Conservation (phyloP, 2,329 filamentous ascomycete species). For the Penicillium sp. region DNA sequence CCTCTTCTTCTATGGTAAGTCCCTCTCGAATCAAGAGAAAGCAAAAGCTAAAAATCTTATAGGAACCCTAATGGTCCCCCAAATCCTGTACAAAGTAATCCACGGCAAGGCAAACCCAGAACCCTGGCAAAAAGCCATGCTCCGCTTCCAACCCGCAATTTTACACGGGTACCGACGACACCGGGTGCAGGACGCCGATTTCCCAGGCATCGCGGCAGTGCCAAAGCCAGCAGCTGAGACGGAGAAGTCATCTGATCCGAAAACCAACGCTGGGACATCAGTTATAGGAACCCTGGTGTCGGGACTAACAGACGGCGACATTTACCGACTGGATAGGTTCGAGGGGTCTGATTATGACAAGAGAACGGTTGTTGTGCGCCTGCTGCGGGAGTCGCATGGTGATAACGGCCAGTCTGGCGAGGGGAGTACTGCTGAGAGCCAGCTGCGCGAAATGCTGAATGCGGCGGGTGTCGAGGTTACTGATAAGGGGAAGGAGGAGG, state of each 20-base stretch:
- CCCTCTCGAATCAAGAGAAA: neutral
- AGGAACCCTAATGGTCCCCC: slow-evolving; percentile 74
- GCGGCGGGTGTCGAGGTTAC: slow-evolving; percentile 55
- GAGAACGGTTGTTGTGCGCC: slow-evolving; percentile 47
- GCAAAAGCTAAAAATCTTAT: slow-evolving; percentile 1
- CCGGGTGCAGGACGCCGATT: slow-evolving; percentile 69
- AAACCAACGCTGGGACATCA: slow-evolving; percentile 33
- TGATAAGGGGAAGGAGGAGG: slow-evolving; percentile 39
- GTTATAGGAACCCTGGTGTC: slow-evolving; percentile 76
- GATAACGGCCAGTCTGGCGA: slow-evolving; percentile 7
- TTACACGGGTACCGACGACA: slow-evolving; percentile 70
- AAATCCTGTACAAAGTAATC: slow-evolving; percentile 82
- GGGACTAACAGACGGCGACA: slow-evolving; percentile 74
- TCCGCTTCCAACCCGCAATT: slow-evolving; percentile 73
- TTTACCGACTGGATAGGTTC: slow-evolving; percentile 74
- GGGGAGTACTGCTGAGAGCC: slow-evolving; percentile 32
- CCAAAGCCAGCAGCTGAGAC: neutral
- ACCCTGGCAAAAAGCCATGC: slow-evolving; percentile 52
- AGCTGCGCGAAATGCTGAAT: slow-evolving; percentile 42
- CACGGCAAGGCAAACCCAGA: slow-evolving; percentile 59
- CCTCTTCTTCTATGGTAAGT: slow-evolving; percentile 64
- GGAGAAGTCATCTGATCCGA: neutral
- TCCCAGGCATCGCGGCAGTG: slow-evolving; percentile 68
- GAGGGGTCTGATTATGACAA: slow-evolving; percentile 75
- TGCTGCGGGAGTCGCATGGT: slow-evolving; percentile 31